Evolutionary conservation across 495 filamentous ascomycete genomes (phyloP), one percentile per base, ranked within the genome.

Genomic region (Peziza echinospora): DNA sequence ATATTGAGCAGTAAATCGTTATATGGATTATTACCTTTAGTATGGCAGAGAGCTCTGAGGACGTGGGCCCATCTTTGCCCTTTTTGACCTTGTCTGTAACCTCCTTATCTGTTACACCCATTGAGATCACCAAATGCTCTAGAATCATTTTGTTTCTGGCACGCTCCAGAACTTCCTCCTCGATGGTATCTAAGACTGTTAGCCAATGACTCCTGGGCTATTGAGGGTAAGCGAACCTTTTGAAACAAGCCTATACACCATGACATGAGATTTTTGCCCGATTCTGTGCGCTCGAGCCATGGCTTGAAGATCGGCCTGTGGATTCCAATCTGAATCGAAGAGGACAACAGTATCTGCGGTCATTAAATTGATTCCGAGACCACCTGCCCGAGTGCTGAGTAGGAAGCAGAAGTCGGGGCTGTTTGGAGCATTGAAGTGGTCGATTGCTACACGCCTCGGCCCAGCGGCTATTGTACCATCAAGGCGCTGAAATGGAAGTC

Each of bases 271-370:
- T 56, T 85, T 92, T 63, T 99, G 89, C 1, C 89, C 89, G 47
- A 99, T 99, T 54, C 89, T 79, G 63, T 99, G 91, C 42, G 91
- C 91, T 53, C 89, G 77, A 40, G 89, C 87, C 89, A 99, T 99
- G 17, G 89, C 89, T 54, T 99, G 89, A 46, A 99, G 65, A 68
- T 99, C 89, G 0, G 89, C 89, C 60, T 99, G 89, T 11, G 89
- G 89, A 50, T 99, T 99, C 91, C 91, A 99, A 58, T 99, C 89
- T 0, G 91, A 96, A 59, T 99, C 89, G 54, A 96, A 96, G 34
- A 99, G 72, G 52, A 99, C 82, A 48, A 99, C 91, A 0, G 91
- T 96, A 58, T 99, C 89, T 1, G 89, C 89, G 42, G 89, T 94
- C 85, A 94, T 96, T 40, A 99, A 64, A 56, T 99, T 99, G 66